Percentiles rank a stretch among this genome's conserved stretches.
Evolutionary conservation across 805 yeast genomes (phyloP).

Genomic region (Torulaspora gathmanii): DNA sequence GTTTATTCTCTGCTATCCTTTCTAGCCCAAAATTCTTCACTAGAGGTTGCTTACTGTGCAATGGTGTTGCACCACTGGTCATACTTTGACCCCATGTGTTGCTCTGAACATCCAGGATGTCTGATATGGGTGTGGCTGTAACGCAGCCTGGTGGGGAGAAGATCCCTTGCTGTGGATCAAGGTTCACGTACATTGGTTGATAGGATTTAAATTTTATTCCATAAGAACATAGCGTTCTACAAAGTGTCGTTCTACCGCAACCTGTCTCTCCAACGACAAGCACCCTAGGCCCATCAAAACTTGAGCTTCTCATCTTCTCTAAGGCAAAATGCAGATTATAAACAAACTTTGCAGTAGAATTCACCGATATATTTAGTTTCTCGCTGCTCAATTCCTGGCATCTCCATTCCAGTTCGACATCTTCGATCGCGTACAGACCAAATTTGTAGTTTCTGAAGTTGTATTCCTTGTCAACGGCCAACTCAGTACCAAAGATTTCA

Average conservation of each 20-base stretch:
- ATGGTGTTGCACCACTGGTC: conserved; percentile 68
- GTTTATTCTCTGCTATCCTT: conserved; percentile 47
- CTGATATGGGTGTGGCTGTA: conserved; percentile 79
- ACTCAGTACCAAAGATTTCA: conserved; percentile 90
- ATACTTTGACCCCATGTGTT: conserved; percentile 72
- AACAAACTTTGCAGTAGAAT: conserved; percentile 68
- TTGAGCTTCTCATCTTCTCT: conserved; percentile 46
- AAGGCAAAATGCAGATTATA: conserved; percentile 70
- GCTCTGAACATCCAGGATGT: conserved; percentile 66
- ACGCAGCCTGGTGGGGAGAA: conserved; percentile 78
- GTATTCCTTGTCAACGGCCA: conserved; percentile 65
- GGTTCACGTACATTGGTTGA: conserved; percentile 69
- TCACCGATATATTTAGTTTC: conserved; percentile 47
- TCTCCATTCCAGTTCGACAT: conserved; percentile 54
- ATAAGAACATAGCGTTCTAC: conserved; percentile 67
- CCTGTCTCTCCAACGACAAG: conserved; percentile 67
- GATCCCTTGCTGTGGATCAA: conserved; percentile 70
- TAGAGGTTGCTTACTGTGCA: conserved; percentile 86
- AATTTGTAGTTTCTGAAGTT: conserved; percentile 51
- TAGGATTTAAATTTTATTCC: conserved; percentile 62
- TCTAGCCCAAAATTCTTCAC: conserved; percentile 77
- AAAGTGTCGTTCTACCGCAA: conserved; percentile 75
- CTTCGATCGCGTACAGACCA: conserved; percentile 58
- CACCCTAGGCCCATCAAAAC: conserved; percentile 42
- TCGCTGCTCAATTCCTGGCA: conserved; percentile 30